These are phyloP conservation scores for Trichoderma oligosporum DNA, from an alignment of 2,329 filamentous ascomycete genomes.

Conservation along the genomic window DNA sequence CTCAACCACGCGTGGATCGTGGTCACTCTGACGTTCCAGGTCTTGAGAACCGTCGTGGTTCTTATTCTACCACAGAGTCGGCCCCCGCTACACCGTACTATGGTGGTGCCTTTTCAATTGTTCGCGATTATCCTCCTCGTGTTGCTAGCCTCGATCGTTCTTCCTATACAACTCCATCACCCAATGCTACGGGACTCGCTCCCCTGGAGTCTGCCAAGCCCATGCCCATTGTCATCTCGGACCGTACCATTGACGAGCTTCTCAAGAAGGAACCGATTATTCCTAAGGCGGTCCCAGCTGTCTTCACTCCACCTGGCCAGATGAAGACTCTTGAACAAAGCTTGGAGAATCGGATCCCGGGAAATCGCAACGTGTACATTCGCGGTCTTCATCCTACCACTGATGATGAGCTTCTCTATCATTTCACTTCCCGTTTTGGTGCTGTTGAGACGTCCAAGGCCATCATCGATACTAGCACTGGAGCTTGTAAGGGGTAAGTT, in stretches of 20 bases:
- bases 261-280: constrained; percentile 75
- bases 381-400: constrained; percentile 93
- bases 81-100: constrained; percentile 64
- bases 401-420: constrained; percentile 81
- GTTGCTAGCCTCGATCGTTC: constrained; percentile 59
- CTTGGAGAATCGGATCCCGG: constrained; percentile 83
- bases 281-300: constrained; percentile 83
- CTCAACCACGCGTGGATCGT: constrained; percentile 46
- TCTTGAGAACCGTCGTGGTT: constrained; percentile 62
- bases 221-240: constrained; percentile 37
- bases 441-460: constrained; percentile 96
- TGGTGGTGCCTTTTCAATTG: constrained; percentile 53
- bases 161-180: constrained; percentile 64
- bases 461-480: constrained; percentile 91
- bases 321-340: constrained; percentile 91
- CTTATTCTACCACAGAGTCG: constrained; percentile 65
- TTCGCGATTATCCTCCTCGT: constrained; percentile 57
- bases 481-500: constrained; percentile 89
- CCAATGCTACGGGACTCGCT: constrained; percentile 52
- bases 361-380: constrained; percentile 98
- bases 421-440: constrained; percentile 83
- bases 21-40: constrained; percentile 54
- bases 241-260: constrained; percentile 59
- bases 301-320: constrained; percentile 78
- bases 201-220: constrained; percentile 43